Evolutionary conservation across 2,329 filamentous ascomycete species (phyloP), one percentile per base, ranked within the genome.

Genomic region (Microcera coccophila): DNA sequence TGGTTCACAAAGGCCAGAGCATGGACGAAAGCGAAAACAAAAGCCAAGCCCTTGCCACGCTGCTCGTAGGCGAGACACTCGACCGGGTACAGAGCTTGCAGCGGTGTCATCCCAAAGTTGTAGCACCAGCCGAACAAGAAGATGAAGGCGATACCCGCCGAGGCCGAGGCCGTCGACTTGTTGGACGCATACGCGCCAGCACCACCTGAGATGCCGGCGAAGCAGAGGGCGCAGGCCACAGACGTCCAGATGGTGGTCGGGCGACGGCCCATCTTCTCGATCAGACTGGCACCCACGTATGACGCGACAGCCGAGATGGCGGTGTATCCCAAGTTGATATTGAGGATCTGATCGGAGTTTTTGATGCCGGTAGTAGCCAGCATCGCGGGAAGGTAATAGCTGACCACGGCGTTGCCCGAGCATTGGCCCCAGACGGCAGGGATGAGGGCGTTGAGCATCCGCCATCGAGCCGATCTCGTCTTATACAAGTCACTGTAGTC

Each of bases 161-260:
- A 69, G 2, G 70, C 69, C 5, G 63, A 49, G 8, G 58, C 29
- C 57, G 70, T 67, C 68, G 14, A 74, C n/a, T 62, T 60, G 5
- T 67, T 59, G 8, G 68, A 67, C 1, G 61, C 59, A 4, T 69
- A 66, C 4, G 1, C 70, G 12, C 73, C 63, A 8, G 72, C 75
- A 61, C 78, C 70, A 42, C 67, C 71, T n/a, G 76, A 61, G 68
- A 75, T 77, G 69, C 62, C 20, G 10, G 73, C 50, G 71, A 76
- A 75, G 54, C 71, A 75, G 46, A 64, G 50, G 39, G 71, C 71
- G 41, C 74, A 70, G 19, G 66, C 67, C 2, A 69, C 62, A 50
- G 75, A 71, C 17, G 72, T 74, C 46, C 72, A 72, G 38, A 79
- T 57, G 32, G 79, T 64, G 21, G 78, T 64, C n/a, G 70, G 71